Conservation (phyloP, 306 rosid genomes). For the Neltuma alba region DNA sequence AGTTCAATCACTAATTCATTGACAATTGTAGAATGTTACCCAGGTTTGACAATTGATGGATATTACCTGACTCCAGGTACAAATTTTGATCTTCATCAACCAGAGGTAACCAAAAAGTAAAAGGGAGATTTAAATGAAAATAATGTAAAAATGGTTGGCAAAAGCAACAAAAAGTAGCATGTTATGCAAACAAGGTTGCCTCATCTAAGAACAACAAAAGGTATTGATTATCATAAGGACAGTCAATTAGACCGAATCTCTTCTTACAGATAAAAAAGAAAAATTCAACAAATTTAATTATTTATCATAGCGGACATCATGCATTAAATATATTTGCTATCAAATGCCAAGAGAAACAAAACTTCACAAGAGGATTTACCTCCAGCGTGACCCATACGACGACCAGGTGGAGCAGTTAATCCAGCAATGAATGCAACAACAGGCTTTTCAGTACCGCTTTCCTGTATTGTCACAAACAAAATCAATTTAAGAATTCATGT, state of each 20-base stretch:
- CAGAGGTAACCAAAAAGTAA: background rate
- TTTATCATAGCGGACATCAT: slow-evolving; percentile 6
- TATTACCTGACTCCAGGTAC: background rate
- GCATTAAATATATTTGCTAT: background rate
- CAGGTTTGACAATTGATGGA: background rate
- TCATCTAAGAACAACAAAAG: slow-evolving; percentile 11
- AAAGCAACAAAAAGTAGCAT: background rate
- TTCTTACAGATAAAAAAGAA: background rate
- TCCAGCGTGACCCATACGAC: slow-evolving; percentile 99
- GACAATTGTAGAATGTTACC: background rate
- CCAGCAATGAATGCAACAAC: slow-evolving; percentile 97
- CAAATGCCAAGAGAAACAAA: slow-evolving; percentile 18
- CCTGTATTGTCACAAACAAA: slow-evolving; percentile 54
- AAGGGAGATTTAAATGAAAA: background rate
- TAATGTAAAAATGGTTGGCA: background rate
- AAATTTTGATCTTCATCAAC: background rate
- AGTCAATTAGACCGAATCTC: background rate
- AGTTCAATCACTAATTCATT: background rate
- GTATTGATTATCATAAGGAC: background rate
- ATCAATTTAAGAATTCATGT: slow-evolving; percentile 21
- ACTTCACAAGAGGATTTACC: slow-evolving; percentile 48
- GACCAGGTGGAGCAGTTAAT: slow-evolving; percentile 99
- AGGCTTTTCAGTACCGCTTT: slow-evolving; percentile 96
- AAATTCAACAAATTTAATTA: too few relatives aligned
- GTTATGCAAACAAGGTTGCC: slow-evolving; percentile 7